Conservation (phyloP, 768 basidiomycete genomes). For the Epithele typhae region DNA sequence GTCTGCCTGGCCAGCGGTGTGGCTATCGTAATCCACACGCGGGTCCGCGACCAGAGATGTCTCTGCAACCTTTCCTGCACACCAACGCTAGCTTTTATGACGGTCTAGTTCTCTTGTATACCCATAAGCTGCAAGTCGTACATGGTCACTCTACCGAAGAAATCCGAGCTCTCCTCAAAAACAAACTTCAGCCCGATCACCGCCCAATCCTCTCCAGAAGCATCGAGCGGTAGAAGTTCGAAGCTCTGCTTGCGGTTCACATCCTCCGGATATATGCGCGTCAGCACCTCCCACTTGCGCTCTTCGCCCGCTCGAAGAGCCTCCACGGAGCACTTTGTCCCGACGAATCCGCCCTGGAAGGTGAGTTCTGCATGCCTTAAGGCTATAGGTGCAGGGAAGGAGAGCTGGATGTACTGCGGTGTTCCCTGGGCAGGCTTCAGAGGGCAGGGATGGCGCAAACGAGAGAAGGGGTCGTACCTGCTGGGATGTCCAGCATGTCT, state of each 20-base stretch:
- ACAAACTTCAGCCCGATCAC: slow-evolving; percentile 55
- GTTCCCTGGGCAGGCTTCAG: slow-evolving; percentile 48
- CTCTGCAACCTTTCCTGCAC: no score
- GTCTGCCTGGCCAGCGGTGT: no score
- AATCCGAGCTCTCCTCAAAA: slow-evolving; percentile 81
- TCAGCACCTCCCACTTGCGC: slow-evolving; percentile 45
- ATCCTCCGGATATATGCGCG: slow-evolving; percentile 71
- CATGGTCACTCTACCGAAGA: slow-evolving; percentile 75
- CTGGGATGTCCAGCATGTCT: slow-evolving; percentile 84
- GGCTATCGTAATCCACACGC: no score
- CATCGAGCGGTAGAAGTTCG: slow-evolving; percentile 33
- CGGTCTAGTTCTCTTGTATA: background rate
- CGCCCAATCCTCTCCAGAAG: slow-evolving; percentile 24
- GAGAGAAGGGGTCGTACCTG: slow-evolving; percentile 41
- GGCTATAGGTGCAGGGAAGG: slow-evolving; percentile 49
- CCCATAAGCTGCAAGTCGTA: slow-evolving; percentile 53
- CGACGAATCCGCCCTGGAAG: slow-evolving; percentile 87
- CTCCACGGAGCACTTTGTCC: slow-evolving; percentile 55
- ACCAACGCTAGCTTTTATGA: no score
- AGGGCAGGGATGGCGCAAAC: background rate
- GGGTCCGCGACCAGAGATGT: no score
- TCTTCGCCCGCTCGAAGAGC: slow-evolving; percentile 25
- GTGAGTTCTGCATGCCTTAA: slow-evolving; percentile 57
- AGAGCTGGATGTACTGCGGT: slow-evolving; percentile 70
- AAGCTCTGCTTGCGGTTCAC: slow-evolving; percentile 72